phyloP scores from a whole-genome alignment of 2,329 filamentous ascomycete genomes.

The Arthrobotrys megalospora region DNA sequence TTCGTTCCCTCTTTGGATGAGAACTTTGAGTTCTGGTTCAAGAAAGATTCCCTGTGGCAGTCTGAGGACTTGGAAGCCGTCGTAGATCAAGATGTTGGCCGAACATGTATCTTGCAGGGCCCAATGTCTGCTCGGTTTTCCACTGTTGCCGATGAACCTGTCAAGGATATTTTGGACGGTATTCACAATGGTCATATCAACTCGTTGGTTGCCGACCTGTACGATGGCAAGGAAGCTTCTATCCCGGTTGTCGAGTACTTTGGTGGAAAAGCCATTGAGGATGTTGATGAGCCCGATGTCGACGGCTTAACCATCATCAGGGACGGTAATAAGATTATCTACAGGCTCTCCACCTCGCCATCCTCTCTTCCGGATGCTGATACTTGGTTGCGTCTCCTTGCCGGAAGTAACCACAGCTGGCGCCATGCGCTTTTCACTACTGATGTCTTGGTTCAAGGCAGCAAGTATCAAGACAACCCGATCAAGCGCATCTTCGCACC shows the following conservation, averaged over 20 bases:
- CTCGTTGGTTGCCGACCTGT: conserved; percentile 83
- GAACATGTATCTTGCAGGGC: conserved; percentile 96
- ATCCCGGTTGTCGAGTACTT: conserved; percentile 96
- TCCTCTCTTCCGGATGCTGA: conserved; percentile 83
- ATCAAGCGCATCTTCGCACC: conserved; percentile 92
- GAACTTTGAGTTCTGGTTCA: conserved; percentile 99
- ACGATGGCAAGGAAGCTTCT: conserved; percentile 78
- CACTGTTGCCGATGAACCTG: conserved; percentile 89
- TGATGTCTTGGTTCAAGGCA: conserved; percentile 93
- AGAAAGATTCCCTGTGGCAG: conserved; percentile 99
- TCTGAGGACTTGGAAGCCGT: conserved; percentile 97
- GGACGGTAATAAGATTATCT: conserved; percentile 84
- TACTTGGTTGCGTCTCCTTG: conserved; percentile 88
- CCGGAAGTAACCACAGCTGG: conserved; percentile 89
- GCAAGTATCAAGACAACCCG: conserved; percentile 97
- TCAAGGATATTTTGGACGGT: conserved; percentile 92
- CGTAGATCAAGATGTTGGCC: conserved; percentile 93
- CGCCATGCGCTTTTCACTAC: conserved; percentile 93
- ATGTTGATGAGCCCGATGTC: conserved; percentile 78
- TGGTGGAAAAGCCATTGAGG: conserved; percentile 83
- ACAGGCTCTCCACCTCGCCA: conserved; percentile 83
- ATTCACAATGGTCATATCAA: conserved; percentile 91
- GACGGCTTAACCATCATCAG: conserved; percentile 89
- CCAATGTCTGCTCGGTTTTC: conserved; percentile 94
- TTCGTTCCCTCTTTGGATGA: conserved; percentile 97